Evolutionary conservation across 306 rosid genomes (phyloP).

Genomic region (Quercus alba): DNA sequence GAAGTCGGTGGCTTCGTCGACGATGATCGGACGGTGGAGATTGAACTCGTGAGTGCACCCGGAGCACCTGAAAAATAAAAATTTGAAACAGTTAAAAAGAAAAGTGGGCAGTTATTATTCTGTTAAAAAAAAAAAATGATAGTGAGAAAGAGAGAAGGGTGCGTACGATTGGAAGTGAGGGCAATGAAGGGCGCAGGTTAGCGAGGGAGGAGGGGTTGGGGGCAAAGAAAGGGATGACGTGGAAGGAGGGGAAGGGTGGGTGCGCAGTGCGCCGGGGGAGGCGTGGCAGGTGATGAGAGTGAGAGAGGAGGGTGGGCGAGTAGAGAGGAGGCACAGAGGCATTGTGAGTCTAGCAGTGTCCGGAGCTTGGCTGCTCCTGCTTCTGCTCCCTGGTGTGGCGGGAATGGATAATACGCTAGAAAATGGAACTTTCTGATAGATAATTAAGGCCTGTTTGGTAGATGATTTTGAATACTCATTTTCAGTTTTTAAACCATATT

Average conservation of each 20-base stretch:
- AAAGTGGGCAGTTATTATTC: background rate
- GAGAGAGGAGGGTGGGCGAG: conserved; percentile 42
- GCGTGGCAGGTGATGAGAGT: conserved; percentile 56
- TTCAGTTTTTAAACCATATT: too few relatives aligned
- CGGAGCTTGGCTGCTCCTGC: background rate
- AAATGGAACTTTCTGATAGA: background rate
- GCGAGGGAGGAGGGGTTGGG: conserved; percentile 36
- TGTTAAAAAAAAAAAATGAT: background rate
- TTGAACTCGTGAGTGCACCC: conserved; percentile 86
- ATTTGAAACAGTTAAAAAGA: background rate
- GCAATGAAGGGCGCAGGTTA: conserved; percentile 76
- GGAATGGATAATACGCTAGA: conserved; percentile 42
- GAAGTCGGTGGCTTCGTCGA: conserved; percentile 75
- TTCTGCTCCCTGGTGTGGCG: conserved; percentile 17
- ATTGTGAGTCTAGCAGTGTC: conserved; percentile 4
- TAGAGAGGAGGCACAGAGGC: conserved; percentile 49
- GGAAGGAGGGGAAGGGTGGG: conserved; percentile 19
- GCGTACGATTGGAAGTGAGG: conserved; percentile 81
- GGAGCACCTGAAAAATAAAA: conserved; percentile 57
- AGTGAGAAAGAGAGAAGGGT: background rate
- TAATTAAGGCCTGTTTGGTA: too few relatives aligned
- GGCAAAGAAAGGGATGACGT: conserved; percentile 29
- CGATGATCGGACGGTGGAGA: conserved; percentile 75
- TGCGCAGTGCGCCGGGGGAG: conserved; percentile 26
- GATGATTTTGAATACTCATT: too few relatives aligned